These are phyloP conservation scores for Blastobotrys capitulatus DNA, from an alignment of 1,139 yeast species.

Conservation along the genomic window DNA sequence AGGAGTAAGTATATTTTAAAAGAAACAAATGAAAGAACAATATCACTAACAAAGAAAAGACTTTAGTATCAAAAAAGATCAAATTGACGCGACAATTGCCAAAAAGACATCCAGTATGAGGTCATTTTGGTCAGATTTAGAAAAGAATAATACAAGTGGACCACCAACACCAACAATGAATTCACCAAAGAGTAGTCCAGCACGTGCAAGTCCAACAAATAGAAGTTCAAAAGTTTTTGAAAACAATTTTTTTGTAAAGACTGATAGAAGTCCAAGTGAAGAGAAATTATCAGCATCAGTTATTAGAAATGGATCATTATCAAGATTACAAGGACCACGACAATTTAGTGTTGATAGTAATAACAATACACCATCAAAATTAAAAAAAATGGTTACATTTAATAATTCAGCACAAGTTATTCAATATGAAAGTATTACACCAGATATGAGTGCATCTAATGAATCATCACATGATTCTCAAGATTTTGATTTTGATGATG, in stretches of 20 bases:
- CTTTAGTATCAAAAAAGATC: not conserved
- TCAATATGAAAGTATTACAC: conserved; percentile 39
- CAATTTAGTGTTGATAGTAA: conserved; percentile 16
- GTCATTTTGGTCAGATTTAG: conserved; percentile 30
- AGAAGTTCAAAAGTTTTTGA: conserved; percentile 12
- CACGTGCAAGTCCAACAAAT: not conserved
- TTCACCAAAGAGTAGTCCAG: not conserved
- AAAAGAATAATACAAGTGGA: conserved; percentile 18
- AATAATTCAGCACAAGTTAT: conserved; percentile 37
- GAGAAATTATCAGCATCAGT: conserved; percentile 11
- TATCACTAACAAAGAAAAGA: not conserved
- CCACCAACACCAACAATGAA: conserved; percentile 8
- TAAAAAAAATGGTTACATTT: conserved; percentile 33
- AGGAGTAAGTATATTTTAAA: not conserved
- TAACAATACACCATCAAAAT: conserved; percentile 17
- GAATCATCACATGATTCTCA: conserved; percentile 16
- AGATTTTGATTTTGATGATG: conserved; percentile 11
- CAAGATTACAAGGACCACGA: conserved; percentile 31
- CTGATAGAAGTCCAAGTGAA: conserved; percentile 12
- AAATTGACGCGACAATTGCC: conserved; percentile 14
- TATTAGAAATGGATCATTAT: conserved; percentile 25
- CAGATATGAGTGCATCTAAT: conserved; percentile 33
- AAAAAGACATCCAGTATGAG: conserved; percentile 26
- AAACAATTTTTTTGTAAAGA: conserved; percentile 21
- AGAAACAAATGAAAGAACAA: not conserved